phyloP scores from a whole-genome alignment of 768 basidiomycete species.

The Trametes cinnabarina region DNA sequence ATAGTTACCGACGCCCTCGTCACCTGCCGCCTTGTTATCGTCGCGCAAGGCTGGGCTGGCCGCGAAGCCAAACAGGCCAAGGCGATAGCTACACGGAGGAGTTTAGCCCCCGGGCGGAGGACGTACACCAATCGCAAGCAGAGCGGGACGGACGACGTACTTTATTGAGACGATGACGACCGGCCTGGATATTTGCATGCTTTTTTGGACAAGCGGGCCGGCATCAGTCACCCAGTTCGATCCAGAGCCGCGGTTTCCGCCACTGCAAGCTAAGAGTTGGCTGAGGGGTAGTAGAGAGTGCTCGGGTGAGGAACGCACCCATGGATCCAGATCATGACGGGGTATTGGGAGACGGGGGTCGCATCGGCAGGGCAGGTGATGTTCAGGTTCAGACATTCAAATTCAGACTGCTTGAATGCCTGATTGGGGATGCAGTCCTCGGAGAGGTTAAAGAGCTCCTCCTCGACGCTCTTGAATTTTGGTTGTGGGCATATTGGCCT shows the following conservation, averaged over 20 bases:
- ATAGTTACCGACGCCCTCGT: constrained; percentile 76
- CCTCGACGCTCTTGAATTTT: constrained; percentile 49
- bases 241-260: constrained; percentile 69
- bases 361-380: constrained; percentile 71
- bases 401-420: constrained; percentile 63
- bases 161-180: constrained; percentile 74
- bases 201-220: constrained; percentile 67
- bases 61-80: constrained; percentile 78
- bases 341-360: constrained; percentile 50
- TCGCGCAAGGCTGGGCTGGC: constrained; percentile 62
- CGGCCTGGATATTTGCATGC: constrained; percentile 60
- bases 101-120: constrained; percentile 15
- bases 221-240: constrained; percentile 79
- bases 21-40: constrained; percentile 62
- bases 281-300: not conserved
- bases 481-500: constrained; percentile 79
- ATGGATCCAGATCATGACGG: constrained; percentile 87
- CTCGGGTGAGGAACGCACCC: constrained; percentile 48
- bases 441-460: constrained; percentile 58
- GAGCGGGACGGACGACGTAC: constrained; percentile 41
- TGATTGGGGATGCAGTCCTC: constrained; percentile 54
- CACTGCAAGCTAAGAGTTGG: constrained; percentile 39
- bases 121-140: constrained; percentile 2
- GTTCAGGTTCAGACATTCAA: constrained; percentile 78
- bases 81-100: constrained; percentile 54